These are phyloP conservation scores for Aspergillaceae sp. DNA, from an alignment of 2,329 filamentous ascomycete genomes.

Conservation along the genomic window DNA sequence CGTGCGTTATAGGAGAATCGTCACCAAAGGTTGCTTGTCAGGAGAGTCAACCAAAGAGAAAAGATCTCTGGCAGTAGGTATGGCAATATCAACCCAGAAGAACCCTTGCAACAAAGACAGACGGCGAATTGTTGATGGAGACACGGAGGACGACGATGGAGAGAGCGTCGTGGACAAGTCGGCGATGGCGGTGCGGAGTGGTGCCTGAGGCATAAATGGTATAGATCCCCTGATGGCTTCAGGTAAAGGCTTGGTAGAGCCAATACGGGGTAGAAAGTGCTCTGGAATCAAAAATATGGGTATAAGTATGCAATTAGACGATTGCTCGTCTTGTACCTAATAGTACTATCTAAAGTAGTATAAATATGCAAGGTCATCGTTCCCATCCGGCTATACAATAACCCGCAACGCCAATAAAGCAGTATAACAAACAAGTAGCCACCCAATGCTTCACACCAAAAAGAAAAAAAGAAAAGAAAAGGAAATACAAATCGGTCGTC, in stretches of 20 bases:
- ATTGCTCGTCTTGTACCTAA: not conserved
- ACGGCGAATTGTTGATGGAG: not conserved
- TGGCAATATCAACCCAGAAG: no score
- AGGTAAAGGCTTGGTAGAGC: not conserved
- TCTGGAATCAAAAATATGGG: not conserved
- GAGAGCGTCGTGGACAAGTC: constrained; percentile 1
- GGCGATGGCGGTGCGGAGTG: constrained; percentile 5
- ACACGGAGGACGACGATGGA: not conserved
- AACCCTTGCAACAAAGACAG: not conserved
- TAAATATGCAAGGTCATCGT: not conserved
- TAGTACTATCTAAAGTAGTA: no score
- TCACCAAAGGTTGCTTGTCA: no score
- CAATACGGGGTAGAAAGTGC: not conserved
- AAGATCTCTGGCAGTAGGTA: no score
- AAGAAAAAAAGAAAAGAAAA: not conserved
- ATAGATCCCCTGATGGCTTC: not conserved
- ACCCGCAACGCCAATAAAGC: no score
- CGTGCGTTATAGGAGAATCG: not conserved
- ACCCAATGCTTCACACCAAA: not conserved
- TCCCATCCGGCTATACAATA: not conserved
- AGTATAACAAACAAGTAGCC: no score
- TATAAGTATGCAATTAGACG: not conserved
- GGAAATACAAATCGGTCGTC: no score
- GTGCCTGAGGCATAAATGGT: constrained; percentile 4
- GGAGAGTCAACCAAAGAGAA: no score